Evolutionary conservation across 2,329 filamentous ascomycete genomes (phyloP), one percentile per base, ranked within the genome.

Genomic region (Alternaria gansuensis): DNA sequence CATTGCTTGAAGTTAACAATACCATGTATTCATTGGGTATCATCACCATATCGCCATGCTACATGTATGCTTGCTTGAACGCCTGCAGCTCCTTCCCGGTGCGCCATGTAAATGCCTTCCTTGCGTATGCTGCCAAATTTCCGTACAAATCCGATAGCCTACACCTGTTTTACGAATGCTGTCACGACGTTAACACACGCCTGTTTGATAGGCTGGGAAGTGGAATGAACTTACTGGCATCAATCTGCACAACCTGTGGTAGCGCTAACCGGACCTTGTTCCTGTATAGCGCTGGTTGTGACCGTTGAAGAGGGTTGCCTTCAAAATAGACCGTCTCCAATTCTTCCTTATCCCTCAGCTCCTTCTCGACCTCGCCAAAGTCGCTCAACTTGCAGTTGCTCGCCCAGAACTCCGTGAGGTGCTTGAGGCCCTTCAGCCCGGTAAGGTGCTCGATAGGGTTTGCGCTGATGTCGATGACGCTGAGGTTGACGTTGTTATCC

Each of bases 271-370:
- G 85, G 41, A 99, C 88, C 80, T 99, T 99, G 80, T 97, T 98
- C 72, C 95, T 84, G 79, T 99, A 99, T 61, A 97, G 79, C 1
- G 91, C 91, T n/a, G 91, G 90, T 4, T 86, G 87, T 54, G 84
- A 85, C 60, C 88, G 83, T 80, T 99, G 95, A 68, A 99, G 78
- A 26, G 93, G 94, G 71, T 96, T 97, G 1, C 93, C 93, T 75
- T 99, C 95, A 66, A 99, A 96, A 76, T 99, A 99, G 10, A 99
- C 94, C 1, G 95, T 97, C 60, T 89, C 87, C 67, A 98, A 79
- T 36, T 88, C 81, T 73, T 90, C 82, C 81, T 97, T 97, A 73
- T 95, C 90, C 51, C 80, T 84, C 64, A 99, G 79, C 68, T 91
- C 86, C 55, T 84, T 85, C 79, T 97, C 90, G 3, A 98, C 85